These are phyloP conservation scores for Physcia stellaris DNA, from an alignment of 495 filamentous ascomycete species.

Conservation along the genomic window DNA sequence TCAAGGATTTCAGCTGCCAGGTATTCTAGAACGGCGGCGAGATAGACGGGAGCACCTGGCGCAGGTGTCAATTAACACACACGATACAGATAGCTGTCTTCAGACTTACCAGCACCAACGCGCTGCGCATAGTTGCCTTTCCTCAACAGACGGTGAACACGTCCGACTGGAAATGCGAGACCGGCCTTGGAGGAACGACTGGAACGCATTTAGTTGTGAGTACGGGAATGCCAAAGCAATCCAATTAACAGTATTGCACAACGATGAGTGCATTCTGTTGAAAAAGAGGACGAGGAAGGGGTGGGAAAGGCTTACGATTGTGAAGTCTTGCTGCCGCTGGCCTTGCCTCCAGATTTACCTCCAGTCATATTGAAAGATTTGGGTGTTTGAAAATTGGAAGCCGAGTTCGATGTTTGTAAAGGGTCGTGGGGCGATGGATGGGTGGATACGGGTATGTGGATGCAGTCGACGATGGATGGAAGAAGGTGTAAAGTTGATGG, in stretches of 20 bases:
- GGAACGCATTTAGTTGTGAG: conserved; percentile 25
- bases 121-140: conserved; percentile 99
- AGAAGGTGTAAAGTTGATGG: conserved; percentile 21
- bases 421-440: conserved; percentile 16
- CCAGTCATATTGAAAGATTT: conserved; percentile 83
- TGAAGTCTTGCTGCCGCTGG: conserved; percentile 88
- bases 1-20: conserved; percentile 97
- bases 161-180: conserved; percentile 97
- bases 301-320: conserved; percentile 69
- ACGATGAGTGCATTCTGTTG: no score
- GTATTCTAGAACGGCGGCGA: conserved; percentile 96
- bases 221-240: conserved; percentile 18
- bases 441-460: conserved; percentile 13
- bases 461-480: conserved; percentile 22
- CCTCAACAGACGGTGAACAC: conserved; percentile 98
- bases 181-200: conserved; percentile 98
- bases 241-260: not conserved
- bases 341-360: conserved; percentile 98
- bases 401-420: conserved; percentile 15
- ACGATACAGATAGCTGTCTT: not conserved
- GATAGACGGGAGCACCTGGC: conserved; percentile 84
- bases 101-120: conserved; percentile 75
- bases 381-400: no score
- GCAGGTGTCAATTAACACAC: conserved; percentile 20
- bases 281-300: no score